Percentiles rank a stretch among this genome's conserved stretches.
Conservation (phyloP, 805 yeast species). For the Candida anglica region DNA sequence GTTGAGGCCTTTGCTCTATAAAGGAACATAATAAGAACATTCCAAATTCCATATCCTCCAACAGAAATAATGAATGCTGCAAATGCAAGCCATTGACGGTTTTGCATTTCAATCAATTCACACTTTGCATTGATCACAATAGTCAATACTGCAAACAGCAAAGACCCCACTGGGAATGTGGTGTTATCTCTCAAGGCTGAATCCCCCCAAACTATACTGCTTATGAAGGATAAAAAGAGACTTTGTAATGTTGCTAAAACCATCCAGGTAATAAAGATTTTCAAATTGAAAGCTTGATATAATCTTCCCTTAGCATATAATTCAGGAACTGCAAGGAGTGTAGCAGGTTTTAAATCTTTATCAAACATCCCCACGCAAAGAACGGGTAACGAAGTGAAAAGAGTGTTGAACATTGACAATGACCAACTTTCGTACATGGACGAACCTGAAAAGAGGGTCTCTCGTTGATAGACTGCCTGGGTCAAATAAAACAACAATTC, state of each 20-base stretch:
- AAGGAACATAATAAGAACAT: slow-evolving; percentile 67
- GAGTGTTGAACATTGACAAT: slow-evolving; percentile 91
- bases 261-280: slow-evolving; percentile 75
- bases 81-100: slow-evolving; percentile 63
- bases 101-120: slow-evolving; percentile 77
- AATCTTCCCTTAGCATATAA: slow-evolving; percentile 73
- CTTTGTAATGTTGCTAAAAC: slow-evolving; percentile 70
- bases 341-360: slow-evolving; percentile 82
- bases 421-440: slow-evolving; percentile 96
- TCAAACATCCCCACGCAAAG: slow-evolving; percentile 94
- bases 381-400: slow-evolving; percentile 91
- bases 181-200: slow-evolving; percentile 67
- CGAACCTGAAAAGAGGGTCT: slow-evolving; percentile 86
- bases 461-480: slow-evolving; percentile 82
- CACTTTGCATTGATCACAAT: slow-evolving; percentile 73
- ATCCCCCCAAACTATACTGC: slow-evolving; percentile 69
- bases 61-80: slow-evolving; percentile 67
- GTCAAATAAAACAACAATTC: slow-evolving; percentile 86
- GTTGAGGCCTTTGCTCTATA: slow-evolving; percentile 49
- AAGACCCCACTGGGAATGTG: slow-evolving; percentile 76
- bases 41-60: slow-evolving; percentile 86
- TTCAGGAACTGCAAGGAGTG: slow-evolving; percentile 89
- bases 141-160: slow-evolving; percentile 69
- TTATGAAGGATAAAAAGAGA: slow-evolving; percentile 62
- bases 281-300: slow-evolving; percentile 69